Evolutionary conservation across 345 rosid genomes (phyloP).

Genomic region (Eucalyptus melliodora): DNA sequence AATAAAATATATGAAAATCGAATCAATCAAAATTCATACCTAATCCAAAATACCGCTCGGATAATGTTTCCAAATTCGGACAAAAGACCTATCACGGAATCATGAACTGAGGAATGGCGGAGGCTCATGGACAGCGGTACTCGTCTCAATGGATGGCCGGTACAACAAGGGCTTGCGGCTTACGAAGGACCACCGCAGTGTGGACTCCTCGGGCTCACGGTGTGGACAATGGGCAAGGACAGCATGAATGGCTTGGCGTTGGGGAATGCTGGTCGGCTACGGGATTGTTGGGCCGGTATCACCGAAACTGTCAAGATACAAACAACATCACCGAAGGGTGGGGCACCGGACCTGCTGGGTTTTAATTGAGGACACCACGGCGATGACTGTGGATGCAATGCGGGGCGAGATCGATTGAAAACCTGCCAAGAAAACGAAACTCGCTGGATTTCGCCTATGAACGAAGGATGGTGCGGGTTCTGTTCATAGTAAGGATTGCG

Average conservation of each 20-base stretch:
- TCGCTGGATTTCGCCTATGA: not conserved
- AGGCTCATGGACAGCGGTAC: not conserved
- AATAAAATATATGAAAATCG: no score
- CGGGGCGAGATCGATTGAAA: not conserved
- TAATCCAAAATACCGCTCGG: no score
- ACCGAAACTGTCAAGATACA: not conserved
- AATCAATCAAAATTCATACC: no score
- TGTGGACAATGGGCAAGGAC: not conserved
- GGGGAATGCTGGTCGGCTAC: not conserved
- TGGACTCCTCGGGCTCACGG: not conserved
- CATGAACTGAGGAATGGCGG: not conserved
- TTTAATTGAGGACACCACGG: not conserved
- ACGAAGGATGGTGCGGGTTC: not conserved
- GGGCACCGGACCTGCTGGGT: not conserved
- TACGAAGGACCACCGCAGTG: not conserved
- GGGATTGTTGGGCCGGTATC: not conserved
- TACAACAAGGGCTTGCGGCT: not conserved
- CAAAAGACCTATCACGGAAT: not conserved
- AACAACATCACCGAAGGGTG: not conserved
- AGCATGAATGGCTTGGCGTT: not conserved
- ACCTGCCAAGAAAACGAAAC: not conserved
- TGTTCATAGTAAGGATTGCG: not conserved
- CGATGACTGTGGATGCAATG: not conserved
- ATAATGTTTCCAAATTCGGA: no score
- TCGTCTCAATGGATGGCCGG: not conserved